These are phyloP conservation scores for Fusarium albidum DNA, from an alignment of 2,329 filamentous ascomycete genomes.

Conservation along the genomic window DNA sequence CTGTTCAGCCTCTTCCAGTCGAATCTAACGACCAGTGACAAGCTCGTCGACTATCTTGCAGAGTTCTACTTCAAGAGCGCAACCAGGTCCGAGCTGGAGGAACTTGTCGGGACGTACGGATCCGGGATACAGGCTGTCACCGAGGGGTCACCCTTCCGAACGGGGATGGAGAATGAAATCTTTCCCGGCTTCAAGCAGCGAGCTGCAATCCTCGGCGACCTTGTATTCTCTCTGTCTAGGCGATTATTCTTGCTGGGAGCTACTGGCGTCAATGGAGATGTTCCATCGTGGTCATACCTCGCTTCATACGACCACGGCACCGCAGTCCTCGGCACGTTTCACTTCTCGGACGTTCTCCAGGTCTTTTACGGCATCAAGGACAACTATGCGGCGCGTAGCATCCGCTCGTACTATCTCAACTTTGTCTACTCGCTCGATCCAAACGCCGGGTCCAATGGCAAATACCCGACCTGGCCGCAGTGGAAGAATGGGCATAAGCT, in stretches of 20 bases:
- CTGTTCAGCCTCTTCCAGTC: conserved; percentile 74
- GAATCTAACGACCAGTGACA: conserved; percentile 69
- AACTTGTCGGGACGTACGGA: conserved; percentile 71
- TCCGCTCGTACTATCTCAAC: conserved; percentile 75
- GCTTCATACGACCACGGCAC: conserved; percentile 75
- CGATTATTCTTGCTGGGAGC: conserved; percentile 67
- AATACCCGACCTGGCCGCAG: too few species aligned
- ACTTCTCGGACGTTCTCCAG: conserved; percentile 73
- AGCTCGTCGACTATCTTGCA: conserved; percentile 69
- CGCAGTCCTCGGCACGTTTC: conserved; percentile 78
- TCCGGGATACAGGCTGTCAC: conserved; percentile 58
- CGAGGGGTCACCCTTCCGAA: conserved; percentile 76
- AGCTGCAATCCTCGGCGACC: conserved; percentile 77
- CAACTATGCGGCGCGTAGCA: conserved; percentile 67
- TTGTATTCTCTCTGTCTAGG: conserved; percentile 77
- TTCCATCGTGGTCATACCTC: conserved; percentile 79
- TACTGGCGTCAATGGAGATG: conserved; percentile 58
- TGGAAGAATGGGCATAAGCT: too few species aligned
- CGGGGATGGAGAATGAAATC: conserved; percentile 71
- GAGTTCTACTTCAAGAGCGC: conserved; percentile 68
- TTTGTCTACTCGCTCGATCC: conserved; percentile 78
- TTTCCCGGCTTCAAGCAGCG: conserved; percentile 82
- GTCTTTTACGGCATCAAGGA: conserved; percentile 72
- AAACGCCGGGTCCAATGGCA: too few species aligned
- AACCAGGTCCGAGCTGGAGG: conserved; percentile 56